phyloP scores from a whole-genome alignment of 2,329 filamentous ascomycete species.

The Pyrenophora tritici-repentis region DNA sequence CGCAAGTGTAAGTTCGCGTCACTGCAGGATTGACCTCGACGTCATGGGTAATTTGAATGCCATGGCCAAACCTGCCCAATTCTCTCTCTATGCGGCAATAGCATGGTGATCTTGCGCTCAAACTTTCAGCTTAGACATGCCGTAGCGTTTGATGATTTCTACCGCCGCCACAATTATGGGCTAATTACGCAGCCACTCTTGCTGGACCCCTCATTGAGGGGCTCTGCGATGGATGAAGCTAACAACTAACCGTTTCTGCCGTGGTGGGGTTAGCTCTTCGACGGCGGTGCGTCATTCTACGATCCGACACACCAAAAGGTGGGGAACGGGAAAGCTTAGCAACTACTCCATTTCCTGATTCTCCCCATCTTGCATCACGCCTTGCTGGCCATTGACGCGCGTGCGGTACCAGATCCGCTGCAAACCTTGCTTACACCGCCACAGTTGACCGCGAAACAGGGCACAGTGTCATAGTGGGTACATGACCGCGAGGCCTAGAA shows the following conservation, averaged over 20 bases:
- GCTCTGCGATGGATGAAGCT: constrained; percentile 12
- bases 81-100: constrained; percentile 5
- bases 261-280: constrained; percentile 24
- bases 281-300: constrained; percentile 34
- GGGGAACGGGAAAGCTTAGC: constrained; percentile 33
- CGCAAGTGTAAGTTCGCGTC: constrained; percentile 11
- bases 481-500: constrained; percentile 20
- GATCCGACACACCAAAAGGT: constrained; percentile 20
- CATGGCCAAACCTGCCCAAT: neutral
- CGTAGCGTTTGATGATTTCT: constrained; percentile 10
- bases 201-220: constrained; percentile 7
- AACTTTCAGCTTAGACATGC: constrained; percentile 7
- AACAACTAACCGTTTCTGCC: constrained; percentile 2
- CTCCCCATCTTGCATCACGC: constrained; percentile 8
- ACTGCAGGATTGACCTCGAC: constrained; percentile 3
- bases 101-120: constrained; percentile 10
- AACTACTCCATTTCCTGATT: constrained; percentile 30
- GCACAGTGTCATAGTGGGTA: constrained; percentile 9
- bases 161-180: constrained; percentile 23
- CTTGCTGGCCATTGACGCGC: constrained; percentile 11
- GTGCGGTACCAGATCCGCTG: neutral
- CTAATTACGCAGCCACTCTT: constrained; percentile 17
- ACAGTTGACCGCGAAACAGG: constrained; percentile 26
- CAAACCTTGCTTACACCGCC: constrained; percentile 14
- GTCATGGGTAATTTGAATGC: constrained; percentile 17